These are phyloP conservation scores for Neophaeococcomyces aloes DNA, from an alignment of 2,329 filamentous ascomycete genomes.

Conservation along the genomic window DNA sequence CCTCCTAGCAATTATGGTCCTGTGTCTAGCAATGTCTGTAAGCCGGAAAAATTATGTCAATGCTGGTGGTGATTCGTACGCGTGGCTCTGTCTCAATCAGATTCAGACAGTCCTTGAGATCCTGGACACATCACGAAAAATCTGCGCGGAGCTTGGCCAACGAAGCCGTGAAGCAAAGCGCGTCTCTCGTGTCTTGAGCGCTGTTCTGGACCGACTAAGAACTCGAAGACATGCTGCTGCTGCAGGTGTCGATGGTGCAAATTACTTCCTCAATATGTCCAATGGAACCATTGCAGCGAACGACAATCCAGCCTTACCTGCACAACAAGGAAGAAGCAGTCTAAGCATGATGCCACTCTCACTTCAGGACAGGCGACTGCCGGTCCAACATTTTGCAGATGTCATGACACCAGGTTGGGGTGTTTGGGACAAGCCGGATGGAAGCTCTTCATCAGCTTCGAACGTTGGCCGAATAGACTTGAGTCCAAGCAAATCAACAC, in stretches of 20 bases:
- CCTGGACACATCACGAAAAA: not conserved
- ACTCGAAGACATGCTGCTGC: not conserved
- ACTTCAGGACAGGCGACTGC: not conserved
- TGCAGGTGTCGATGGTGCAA: not conserved
- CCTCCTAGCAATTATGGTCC: slow-evolving; percentile 49
- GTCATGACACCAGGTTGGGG: not conserved
- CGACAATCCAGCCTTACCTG: not conserved
- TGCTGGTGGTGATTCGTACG: not conserved
- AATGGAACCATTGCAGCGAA: not conserved
- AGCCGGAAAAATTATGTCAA: slow-evolving; percentile 1
- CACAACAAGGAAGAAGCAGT: not conserved
- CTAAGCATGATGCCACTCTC: slow-evolving; percentile 1
- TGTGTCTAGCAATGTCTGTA: slow-evolving; percentile 38
- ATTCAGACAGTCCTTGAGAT: not conserved
- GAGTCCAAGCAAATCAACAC: not conserved
- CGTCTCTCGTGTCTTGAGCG: not conserved
- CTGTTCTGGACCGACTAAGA: slow-evolving; percentile 1
- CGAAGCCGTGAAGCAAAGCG: slow-evolving; percentile 5
- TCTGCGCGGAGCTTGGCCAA: slow-evolving; percentile 1
- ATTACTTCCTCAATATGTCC: not conserved
- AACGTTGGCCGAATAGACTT: not conserved
- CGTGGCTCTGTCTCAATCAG: not conserved
- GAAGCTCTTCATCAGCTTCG: not conserved
- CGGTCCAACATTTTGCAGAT: not conserved
- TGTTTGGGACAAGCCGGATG: not conserved